Percentiles rank a stretch among this genome's conserved stretches.
These are phyloP conservation scores for Arabidopsis hybrid DNA, from an alignment of 441 rosid species.

Conservation along the genomic window DNA sequence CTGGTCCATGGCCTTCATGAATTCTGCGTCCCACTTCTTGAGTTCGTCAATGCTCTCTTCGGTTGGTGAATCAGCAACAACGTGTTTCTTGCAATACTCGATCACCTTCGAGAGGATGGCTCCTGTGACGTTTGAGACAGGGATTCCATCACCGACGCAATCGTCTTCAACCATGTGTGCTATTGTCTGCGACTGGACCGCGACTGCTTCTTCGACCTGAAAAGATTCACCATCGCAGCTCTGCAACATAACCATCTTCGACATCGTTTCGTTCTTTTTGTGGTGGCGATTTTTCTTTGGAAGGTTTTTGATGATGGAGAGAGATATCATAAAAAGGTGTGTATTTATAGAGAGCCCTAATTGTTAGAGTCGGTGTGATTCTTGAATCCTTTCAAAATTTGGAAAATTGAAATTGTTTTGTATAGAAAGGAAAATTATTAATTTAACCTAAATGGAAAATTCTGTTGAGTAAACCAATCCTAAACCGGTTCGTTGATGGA, in stretches of 20 bases:
- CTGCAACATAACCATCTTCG: conserved; percentile 49
- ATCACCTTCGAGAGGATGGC: conserved; percentile 48
- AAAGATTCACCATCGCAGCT: conserved; percentile 51
- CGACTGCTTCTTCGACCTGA: conserved; percentile 52
- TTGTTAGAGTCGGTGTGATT: neutral
- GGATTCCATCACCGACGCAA: conserved; percentile 42
- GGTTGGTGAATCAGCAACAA: conserved; percentile 27
- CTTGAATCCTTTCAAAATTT: neutral
- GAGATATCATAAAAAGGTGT: neutral
- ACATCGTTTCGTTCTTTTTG: conserved; percentile 38
- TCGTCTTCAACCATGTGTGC: conserved; percentile 46
- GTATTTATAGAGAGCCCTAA: neutral
- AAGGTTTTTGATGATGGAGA: neutral
- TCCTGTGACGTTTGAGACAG: conserved; percentile 48
- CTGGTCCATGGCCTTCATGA: conserved; percentile 46
- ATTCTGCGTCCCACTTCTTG: conserved; percentile 55
- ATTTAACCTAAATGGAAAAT: neutral
- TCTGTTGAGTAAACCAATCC: neutral
- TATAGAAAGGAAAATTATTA: neutral
- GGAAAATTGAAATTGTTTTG: neutral
- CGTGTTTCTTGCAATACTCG: conserved; percentile 57
- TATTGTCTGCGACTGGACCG: conserved; percentile 46
- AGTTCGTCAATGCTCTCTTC: conserved; percentile 37
- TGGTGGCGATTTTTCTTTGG: neutral
- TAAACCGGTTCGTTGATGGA: neutral